Evolutionary conservation across 139 green algal genomes (phyloP).

Genomic region (Yamagishiella unicocca): DNA sequence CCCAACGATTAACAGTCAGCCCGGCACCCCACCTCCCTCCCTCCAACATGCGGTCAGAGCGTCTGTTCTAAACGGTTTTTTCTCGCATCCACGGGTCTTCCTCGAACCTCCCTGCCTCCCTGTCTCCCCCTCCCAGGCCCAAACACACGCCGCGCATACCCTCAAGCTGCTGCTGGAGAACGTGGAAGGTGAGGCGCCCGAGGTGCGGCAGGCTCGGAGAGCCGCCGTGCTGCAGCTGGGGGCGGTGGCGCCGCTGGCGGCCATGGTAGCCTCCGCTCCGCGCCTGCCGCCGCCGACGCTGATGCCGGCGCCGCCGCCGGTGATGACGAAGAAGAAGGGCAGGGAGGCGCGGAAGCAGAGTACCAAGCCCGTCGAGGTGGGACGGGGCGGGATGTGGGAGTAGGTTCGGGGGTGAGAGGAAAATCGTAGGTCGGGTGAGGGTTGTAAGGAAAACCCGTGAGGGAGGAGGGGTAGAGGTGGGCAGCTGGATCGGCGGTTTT

Average conservation of each 20-base stretch:
- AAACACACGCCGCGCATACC: constrained; percentile 38
- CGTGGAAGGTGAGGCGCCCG: constrained; percentile 53
- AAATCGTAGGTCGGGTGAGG: too few species aligned
- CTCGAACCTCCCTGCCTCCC: neutral
- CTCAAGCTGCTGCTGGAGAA: constrained; percentile 61
- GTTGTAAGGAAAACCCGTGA: too few species aligned
- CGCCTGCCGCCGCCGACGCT: constrained; percentile 36
- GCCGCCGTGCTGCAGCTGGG: constrained; percentile 31
- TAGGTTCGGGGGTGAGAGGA: neutral
- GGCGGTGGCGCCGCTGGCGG: constrained; percentile 30
- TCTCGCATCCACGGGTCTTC: too few species aligned
- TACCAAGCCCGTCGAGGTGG: neutral
- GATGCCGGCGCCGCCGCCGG: constrained; percentile 39
- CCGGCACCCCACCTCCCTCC: too few species aligned
- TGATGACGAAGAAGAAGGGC: constrained; percentile 36
- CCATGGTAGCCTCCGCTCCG: constrained; percentile 33
- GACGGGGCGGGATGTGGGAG: neutral
- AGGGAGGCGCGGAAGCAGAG: neutral
- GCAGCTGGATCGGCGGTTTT: too few species aligned
- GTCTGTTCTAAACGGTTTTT: too few species aligned
- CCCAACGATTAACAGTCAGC: neutral
- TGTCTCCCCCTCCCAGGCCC: constrained; percentile 10
- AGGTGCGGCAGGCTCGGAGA: constrained; percentile 33
- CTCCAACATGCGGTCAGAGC: too few species aligned
- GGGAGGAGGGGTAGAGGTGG: too few species aligned